Base-by-base conservation (phyloP, 495 filamentous ascomycete genomes). In the Penicillium ucsense region DNA sequence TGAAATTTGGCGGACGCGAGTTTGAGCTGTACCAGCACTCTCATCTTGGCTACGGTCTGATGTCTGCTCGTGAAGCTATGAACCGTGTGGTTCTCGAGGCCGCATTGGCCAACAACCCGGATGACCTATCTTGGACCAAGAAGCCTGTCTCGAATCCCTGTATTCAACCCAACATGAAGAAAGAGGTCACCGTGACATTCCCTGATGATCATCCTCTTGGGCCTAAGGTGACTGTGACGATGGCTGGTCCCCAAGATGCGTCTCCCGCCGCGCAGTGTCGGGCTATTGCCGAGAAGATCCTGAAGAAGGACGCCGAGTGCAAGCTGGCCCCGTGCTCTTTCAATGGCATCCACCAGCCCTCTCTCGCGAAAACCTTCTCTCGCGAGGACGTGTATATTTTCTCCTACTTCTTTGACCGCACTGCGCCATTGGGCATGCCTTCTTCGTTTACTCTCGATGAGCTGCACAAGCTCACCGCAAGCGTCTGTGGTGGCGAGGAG, bases 1-100 rank as follows among this genome's bases (percentile, higher is more conserved):
- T 98, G 50, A 75, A 82, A 36, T 97, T 95, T 52, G 90, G 91
- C 51, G 92, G 90, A 47, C 84, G 88, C 46, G 68, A 90, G 36
- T 97, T 97, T 63, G 77, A 82, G 38, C 81, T 98, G n/a, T 98
- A 98, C 72, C 92, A 98, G 69, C 89, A 98, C 70, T 95, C 90
- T 29, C 94, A 98, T 67, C 84, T 98, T 43, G 91, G 90, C 45
- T 96, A 96, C 59, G 92, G 92, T 59, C 82, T 98, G 44, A 98
- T 95, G 89, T 78, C 85, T 51, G 92, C 92, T 29, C 88, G 92
- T 45, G 79, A 94, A 31, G 75, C 88, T 30, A 83, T 97, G 48
- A 87, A 95, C 70, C 77, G 78, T 46, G 68, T 70, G 6, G 72
- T 97, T 39, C 63, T 90, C 35, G 71, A 85, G 50, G 74, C 79